Evolutionary conservation across 768 basidiomycete genomes (phyloP), one percentile per base, ranked within the genome.

Genomic region (Pluteus cervinus): DNA sequence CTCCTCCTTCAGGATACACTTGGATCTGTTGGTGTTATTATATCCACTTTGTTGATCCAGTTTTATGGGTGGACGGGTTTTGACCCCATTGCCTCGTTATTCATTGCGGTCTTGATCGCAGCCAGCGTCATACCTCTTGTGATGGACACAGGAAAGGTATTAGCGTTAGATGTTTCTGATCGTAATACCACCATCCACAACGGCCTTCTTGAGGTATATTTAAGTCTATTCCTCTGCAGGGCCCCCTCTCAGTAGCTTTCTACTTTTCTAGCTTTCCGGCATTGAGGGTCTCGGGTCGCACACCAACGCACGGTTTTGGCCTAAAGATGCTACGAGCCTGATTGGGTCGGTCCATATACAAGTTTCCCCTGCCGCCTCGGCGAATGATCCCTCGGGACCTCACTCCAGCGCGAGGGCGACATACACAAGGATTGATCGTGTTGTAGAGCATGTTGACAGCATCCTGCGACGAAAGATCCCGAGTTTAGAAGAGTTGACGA

Each of bases 1-100:
- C 26, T 10, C 17, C 35, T 33, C 26, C 25, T 31, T 24, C 43
- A 89, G 86, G 93, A 97, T 51, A 96, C 94, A 8, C 72, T 97
- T 7, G 96, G 96, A 31, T 96, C 92, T 12, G 92, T 98, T 15
- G 96, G 96, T 12, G 96, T 99, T 12, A 99, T 99, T 54, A 75
- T 97, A 36, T 98, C 96, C 17, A 99, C 96, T 2, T 65, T 98
- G 12, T 74, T 98, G 38, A 98, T 99, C 44, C 83, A 93, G 55
- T 81, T 81, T 44, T 98, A 96, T 49, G 94, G 96, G 16, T 98
- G 93, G 92, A 97, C 94, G 9, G 92, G 92, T 14, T 99, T 97
- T 56, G 96, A 99, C 60, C 96, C 96, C 1, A 91, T 99, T 42
- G 96, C 96, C 0, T 93, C 90, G 7, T 66, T 99, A 20, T 94